phyloP scores from a whole-genome alignment of 2,329 filamentous ascomycete genomes.

The Colletotrichum sp. region DNA sequence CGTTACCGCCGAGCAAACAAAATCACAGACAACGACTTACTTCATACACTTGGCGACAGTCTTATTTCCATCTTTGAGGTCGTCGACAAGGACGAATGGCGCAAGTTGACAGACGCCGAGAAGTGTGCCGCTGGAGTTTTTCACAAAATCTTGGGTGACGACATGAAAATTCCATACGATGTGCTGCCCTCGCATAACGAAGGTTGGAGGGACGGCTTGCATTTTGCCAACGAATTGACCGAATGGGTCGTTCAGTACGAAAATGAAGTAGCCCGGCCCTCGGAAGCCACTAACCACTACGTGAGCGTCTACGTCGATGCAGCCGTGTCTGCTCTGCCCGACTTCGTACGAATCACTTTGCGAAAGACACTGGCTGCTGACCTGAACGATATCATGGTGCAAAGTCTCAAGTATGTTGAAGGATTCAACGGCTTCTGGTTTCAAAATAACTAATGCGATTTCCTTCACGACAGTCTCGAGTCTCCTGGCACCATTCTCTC shows the following conservation, averaged over 20 bases:
- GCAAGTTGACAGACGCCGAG: conserved; percentile 58
- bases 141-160: conserved; percentile 62
- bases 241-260: conserved; percentile 58
- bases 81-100: conserved; percentile 62
- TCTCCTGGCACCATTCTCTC: neutral
- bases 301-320: conserved; percentile 29
- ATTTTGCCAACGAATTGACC: conserved; percentile 56
- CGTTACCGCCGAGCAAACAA: conserved; percentile 61
- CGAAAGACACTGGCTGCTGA: conserved; percentile 15
- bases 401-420: conserved; percentile 8
- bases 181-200: conserved; percentile 41
- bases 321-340: conserved; percentile 32
- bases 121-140: conserved; percentile 60
- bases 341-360: conserved; percentile 5
- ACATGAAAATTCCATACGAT: conserved; percentile 55
- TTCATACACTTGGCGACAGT: conserved; percentile 68
- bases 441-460: neutral
- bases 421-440: neutral
- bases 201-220: conserved; percentile 53
- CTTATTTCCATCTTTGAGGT: conserved; percentile 59
- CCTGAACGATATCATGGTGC: conserved; percentile 19
- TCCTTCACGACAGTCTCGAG: neutral
- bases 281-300: conserved; percentile 38
- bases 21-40: conserved; percentile 66
- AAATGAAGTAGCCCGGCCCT: conserved; percentile 30